These are phyloP conservation scores for Rhexocercosporidium sp. DNA, from an alignment of 2,329 filamentous ascomycete genomes.

Conservation along the genomic window DNA sequence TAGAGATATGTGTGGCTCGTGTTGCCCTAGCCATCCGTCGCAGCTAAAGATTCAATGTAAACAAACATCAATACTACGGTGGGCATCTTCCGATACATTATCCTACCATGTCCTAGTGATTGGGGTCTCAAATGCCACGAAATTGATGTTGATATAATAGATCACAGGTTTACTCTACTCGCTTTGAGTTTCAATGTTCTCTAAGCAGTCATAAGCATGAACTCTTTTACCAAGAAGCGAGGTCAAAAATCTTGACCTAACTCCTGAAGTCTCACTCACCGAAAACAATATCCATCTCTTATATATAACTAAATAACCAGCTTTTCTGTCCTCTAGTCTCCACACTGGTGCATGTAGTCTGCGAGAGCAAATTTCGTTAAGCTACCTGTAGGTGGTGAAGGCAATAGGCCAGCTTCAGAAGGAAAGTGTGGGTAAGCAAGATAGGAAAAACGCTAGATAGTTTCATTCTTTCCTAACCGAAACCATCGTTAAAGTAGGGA, in stretches of 20 bases:
- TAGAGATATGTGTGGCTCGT: no score
- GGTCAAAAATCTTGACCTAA: no score
- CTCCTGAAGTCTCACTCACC: background rate
- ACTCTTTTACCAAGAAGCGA: background rate
- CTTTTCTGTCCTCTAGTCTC: background rate
- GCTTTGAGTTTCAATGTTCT: no score
- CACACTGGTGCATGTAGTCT: background rate
- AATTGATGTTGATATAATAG: no score
- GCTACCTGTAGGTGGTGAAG: background rate
- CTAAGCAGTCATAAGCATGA: no score
- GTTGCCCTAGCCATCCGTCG: no score
- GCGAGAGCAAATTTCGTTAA: background rate
- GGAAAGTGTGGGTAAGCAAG: background rate
- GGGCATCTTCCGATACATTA: no score
- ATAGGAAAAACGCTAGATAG: background rate
- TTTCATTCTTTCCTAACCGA: background rate
- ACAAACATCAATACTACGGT: no score
- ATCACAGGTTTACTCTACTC: no score
- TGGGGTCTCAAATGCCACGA: no score
- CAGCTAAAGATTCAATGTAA: no score
- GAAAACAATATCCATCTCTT: background rate
- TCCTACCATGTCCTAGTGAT: no score
- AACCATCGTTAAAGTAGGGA: background rate
- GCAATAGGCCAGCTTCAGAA: background rate
- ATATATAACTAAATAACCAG: background rate